Base-by-base conservation (phyloP, 345 rosid species). In the Conringia planisiliqua region DNA sequence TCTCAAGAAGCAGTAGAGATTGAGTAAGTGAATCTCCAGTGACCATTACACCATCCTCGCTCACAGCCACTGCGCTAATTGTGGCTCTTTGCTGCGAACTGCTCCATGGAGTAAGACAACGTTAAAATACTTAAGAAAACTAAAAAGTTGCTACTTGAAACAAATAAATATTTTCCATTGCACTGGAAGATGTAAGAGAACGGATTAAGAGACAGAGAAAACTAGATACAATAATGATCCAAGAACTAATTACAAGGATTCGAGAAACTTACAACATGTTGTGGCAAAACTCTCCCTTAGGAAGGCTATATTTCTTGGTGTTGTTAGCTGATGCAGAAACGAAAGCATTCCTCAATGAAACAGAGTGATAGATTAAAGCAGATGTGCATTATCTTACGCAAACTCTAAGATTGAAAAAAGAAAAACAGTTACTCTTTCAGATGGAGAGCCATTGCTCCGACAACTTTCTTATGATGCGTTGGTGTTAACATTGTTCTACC, bases 1-100 rank as follows among this genome's bases (percentile, higher is more conserved):
- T n/a, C n/a, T n/a, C n/a, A n/a, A n/a, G n/a, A n/a, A n/a, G n/a
- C n/a, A n/a, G n/a, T n/a, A n/a, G n/a, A n/a, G n/a, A n/a, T n/a
- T n/a, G n/a, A n/a, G n/a, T n/a, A n/a, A n/a, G n/a, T n/a, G n/a
- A n/a, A 66, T 97, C 99, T 90, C 99, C 99, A n/a, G 99, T 90
- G 60, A 80, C 98, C 91, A 90, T 77, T 24, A 95, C 97, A 33
- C 99, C 99, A 13, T 95, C 99, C 70, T 95, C 90, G 33, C 89
- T 92, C 44, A 95, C 86, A 38, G 99, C 94, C 98, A 89, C 87
- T 73, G 99, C 79, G 44, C 92, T 92, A 5, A 95, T 90, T 76
- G 90, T 92, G 38, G 96, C 90, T 79, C 87, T 95, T 79, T 95
- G 97, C 82, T 90, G 98, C 13, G 99, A 89, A 64, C 97, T 90